Conservation (phyloP, 164 flowering plant genomes). For the Magnolia sinica region DNA sequence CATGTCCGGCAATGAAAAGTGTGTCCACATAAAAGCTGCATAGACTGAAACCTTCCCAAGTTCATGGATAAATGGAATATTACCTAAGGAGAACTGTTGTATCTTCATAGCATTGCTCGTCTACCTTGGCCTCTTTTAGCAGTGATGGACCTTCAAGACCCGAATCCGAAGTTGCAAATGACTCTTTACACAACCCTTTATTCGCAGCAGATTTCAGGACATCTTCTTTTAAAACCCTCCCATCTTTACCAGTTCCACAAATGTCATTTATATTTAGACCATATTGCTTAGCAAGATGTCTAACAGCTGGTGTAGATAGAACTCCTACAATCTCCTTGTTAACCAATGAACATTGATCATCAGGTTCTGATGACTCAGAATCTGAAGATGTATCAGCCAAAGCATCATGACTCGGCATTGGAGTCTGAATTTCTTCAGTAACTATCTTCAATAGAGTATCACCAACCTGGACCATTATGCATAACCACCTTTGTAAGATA, state of each 20-base stretch:
- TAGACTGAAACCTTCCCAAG: neutral
- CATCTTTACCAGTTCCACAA: constrained; percentile 78
- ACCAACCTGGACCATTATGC: constrained; percentile 62
- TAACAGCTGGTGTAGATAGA: constrained; percentile 75
- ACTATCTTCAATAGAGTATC: constrained; percentile 73
- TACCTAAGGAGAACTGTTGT: constrained; percentile 67
- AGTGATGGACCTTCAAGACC: constrained; percentile 15
- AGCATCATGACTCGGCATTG: constrained; percentile 20
- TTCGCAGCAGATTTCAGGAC: constrained; percentile 52
- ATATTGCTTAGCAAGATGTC: constrained; percentile 69
- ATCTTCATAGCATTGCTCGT: constrained; percentile 41
- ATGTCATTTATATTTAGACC: constrained; percentile 64
- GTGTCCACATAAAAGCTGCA: neutral
- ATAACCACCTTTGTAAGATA: neutral
- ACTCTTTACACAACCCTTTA: constrained; percentile 36
- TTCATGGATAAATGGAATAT: constrained; percentile 7
- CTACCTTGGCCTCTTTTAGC: constrained; percentile 26
- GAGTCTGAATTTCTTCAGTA: constrained; percentile 42
- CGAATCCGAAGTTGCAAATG: constrained; percentile 23
- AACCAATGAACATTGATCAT: constrained; percentile 14
- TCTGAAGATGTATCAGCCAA: constrained; percentile 13
- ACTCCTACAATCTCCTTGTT: constrained; percentile 26
- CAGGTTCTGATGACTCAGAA: constrained; percentile 21
- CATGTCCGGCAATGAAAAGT: neutral
- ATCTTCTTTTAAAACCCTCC: constrained; percentile 80